A percentile compares a stretch with the other conserved stretches of the same genome.
Evolutionary conservation across 176 grass and related monocot genomes (phyloP).

Genomic region (Zoysia japonica): DNA sequence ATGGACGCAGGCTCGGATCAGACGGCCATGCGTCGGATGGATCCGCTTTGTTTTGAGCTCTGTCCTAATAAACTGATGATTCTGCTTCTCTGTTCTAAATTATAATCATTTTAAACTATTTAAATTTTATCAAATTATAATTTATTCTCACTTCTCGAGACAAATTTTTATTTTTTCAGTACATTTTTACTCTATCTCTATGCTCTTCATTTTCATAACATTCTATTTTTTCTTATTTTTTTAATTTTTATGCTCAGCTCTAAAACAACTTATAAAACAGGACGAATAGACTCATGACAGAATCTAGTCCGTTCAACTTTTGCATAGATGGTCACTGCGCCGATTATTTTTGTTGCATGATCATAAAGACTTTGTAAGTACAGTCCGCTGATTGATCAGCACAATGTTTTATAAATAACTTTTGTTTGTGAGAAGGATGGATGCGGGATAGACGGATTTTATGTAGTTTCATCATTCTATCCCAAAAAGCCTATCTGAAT

Average conservation of each 20-base stretch:
- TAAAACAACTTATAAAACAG: no score
- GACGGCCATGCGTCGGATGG: neutral
- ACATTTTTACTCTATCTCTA: no score
- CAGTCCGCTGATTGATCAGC: no score
- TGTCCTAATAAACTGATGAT: neutral
- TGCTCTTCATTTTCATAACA: no score
- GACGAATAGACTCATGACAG: no score
- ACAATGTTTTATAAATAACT: neutral
- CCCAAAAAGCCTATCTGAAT: conserved; percentile 20
- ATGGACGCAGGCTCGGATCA: conserved; percentile 7
- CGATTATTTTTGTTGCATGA: neutral
- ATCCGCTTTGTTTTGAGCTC: neutral
- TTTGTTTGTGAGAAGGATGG: neutral
- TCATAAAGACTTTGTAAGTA: neutral
- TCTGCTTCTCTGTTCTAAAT: neutral
- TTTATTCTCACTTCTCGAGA: no score
- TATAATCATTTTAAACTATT: no score
- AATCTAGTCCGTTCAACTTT: no score
- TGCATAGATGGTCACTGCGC: no score
- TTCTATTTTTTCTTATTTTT: no score
- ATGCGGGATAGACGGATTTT: conserved; percentile 1
- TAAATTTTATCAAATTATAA: neutral
- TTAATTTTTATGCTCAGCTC: no score
- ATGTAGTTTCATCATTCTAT: conserved; percentile 22
- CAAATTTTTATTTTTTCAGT: no score